These are phyloP conservation scores for Volvox carteri DNA, from an alignment of 163 green algal species.

Conservation along the genomic window DNA sequence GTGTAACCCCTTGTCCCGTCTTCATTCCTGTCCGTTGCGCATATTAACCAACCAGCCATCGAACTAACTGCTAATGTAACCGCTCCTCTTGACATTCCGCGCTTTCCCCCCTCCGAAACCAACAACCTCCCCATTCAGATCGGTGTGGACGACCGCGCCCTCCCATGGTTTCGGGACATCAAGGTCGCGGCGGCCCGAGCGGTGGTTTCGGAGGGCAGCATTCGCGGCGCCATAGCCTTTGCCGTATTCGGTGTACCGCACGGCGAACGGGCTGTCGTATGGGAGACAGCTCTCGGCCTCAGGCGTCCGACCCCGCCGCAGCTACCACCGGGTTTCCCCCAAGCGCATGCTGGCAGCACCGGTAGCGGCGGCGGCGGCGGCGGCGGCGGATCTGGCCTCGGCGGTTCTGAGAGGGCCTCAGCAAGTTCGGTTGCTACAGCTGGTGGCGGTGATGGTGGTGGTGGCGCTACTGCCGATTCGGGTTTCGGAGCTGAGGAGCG, in stretches of 20 bases:
- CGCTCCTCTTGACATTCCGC: too few species aligned
- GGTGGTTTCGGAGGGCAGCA: slow-evolving; percentile 56
- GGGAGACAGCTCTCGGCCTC: slow-evolving; percentile 66
- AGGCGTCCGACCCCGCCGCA: neutral
- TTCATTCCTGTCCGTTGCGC: too few species aligned
- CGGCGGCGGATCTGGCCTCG: neutral
- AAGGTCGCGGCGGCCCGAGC: slow-evolving; percentile 61
- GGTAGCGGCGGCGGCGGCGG: neutral
- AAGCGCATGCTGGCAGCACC: neutral
- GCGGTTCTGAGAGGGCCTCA: too few species aligned
- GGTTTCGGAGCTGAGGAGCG: slow-evolving; percentile 13
- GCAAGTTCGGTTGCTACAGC: too few species aligned
- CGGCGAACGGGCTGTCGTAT: slow-evolving; percentile 58
- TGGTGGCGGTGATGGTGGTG: neutral
- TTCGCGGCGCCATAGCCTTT: slow-evolving; percentile 48
- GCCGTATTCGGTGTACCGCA: slow-evolving; percentile 53
- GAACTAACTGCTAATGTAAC: too few species aligned
- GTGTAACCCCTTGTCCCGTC: too few species aligned
- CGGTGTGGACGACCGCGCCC: slow-evolving; percentile 74
- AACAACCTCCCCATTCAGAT: too few species aligned
- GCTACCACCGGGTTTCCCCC: too few species aligned
- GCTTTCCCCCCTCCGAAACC: too few species aligned
- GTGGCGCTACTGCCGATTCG: neutral
- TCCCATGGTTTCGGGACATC: slow-evolving; percentile 70
- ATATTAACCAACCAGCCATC: too few species aligned